Evolutionary conservation across 208 protist species (phyloP), one percentile per base, ranked within the genome.

Genomic region (Herpetomonas samuelpessoai): DNA sequence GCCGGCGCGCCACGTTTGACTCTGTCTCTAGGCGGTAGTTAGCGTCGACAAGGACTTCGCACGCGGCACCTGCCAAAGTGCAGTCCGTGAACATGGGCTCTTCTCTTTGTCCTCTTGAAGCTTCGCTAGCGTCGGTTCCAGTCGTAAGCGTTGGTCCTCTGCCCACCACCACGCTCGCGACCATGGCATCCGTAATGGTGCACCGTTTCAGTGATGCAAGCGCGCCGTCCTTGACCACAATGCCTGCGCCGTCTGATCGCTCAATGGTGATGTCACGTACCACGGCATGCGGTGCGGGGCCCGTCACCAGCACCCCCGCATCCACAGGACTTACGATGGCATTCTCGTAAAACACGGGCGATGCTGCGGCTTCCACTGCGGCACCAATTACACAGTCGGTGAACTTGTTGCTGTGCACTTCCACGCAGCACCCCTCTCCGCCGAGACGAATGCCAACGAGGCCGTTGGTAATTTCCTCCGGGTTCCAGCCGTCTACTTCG

Each of bases 231-330:
- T 26, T 50, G n/a, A 80, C 56, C 47, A 65, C 7, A 2, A 80
- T 53, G 29, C 74, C 74, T 12, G 57, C 54, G 25, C 53, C 55
- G 14, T 35, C 53, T 26, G 44, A 65, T n/a, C 63, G 38, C 26
- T 65, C 57, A 19, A 80, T 47, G 18, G 38, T 56, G 21, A 50
- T 30, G 24, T 64, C 12, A 38, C 38, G 27, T 9, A 80, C 6
- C 16, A 29, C 61, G 14, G 63, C 62, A 28, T 30, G 29, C 16
- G 62, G 16, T 16, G 60, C 50, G 16, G 54, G 48, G 18, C 74
- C 74, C 2, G 38, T 45, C 30, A 80, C 68, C 10, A 68, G 19
- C 6, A 80, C 45, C 47, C 74, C 74, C 44, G 59, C 67, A 30
- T 68, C 38, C 27, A 62, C 44, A 22, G 66, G 60, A 30, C 29